These are phyloP conservation scores for Zangia roseola DNA, from an alignment of 768 basidiomycete species.

Conservation along the genomic window DNA sequence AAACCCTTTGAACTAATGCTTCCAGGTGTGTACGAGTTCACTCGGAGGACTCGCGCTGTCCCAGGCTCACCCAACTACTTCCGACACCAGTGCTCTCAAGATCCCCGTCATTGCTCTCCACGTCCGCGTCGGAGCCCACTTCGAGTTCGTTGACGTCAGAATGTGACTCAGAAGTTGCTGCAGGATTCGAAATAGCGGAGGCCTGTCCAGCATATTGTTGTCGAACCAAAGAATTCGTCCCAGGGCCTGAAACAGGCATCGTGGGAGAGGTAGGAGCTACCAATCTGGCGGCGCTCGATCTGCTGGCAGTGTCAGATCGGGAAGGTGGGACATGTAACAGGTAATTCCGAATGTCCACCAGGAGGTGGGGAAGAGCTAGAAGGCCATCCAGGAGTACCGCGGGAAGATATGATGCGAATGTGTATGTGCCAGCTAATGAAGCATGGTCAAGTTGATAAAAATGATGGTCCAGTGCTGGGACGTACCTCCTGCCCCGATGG, in stretches of 20 bases:
- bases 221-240: not conserved
- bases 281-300: slow-evolving; percentile 23
- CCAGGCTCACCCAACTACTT: slow-evolving; percentile 72
- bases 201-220: slow-evolving; percentile 5
- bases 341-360: slow-evolving; percentile 61
- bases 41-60: slow-evolving; percentile 20
- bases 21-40: slow-evolving; percentile 8
- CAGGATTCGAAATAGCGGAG: slow-evolving; percentile 14
- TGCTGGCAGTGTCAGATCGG: slow-evolving; percentile 33
- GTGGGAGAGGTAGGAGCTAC: slow-evolving; percentile 10
- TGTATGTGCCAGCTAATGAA: slow-evolving; percentile 64
- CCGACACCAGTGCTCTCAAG: slow-evolving; percentile 49
- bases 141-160: slow-evolving; percentile 33
- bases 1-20: not conserved
- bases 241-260: slow-evolving; percentile 5
- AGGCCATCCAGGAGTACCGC: slow-evolving; percentile 60
- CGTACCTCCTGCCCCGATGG: slow-evolving; percentile 80
- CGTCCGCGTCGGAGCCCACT: slow-evolving; percentile 62
- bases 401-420: slow-evolving; percentile 69
- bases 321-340: slow-evolving; percentile 52
- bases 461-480: slow-evolving; percentile 1
- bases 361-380: slow-evolving; percentile 62
- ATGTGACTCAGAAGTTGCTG: slow-evolving; percentile 6
- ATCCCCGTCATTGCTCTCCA: slow-evolving; percentile 61
- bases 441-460: slow-evolving; percentile 8